These are phyloP conservation scores for Yamadazyma kanchanaburiensis DNA, from an alignment of 1,139 yeast genomes.

Conservation along the genomic window DNA sequence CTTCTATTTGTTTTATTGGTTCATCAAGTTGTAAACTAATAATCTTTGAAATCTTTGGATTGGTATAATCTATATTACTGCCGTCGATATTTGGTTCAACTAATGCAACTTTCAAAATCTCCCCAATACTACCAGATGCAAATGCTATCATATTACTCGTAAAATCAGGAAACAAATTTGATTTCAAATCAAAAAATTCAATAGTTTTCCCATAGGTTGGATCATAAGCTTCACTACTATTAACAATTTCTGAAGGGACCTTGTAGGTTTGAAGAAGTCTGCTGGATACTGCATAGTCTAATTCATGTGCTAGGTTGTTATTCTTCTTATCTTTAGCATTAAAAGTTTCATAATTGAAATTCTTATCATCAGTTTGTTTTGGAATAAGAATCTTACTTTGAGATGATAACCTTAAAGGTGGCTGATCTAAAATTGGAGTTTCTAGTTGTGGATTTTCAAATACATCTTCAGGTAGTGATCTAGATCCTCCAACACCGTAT, in stretches of 20 bases:
- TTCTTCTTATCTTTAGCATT: conserved; percentile 3
- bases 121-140: conserved; percentile 30
- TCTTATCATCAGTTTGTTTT: conserved; percentile 8
- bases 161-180: too few species aligned
- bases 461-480: too few species aligned
- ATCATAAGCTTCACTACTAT: conserved; percentile 26
- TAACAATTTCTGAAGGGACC: conserved; percentile 6
- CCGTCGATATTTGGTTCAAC: conserved; percentile 7
- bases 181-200: conserved; percentile 18
- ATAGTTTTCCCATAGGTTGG: conserved; percentile 31
- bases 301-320: conserved; percentile 1
- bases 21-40: conserved; percentile 19
- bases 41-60: conserved; percentile 19
- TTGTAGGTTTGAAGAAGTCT: conserved; percentile 5
- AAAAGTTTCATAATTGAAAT: conserved; percentile 2
- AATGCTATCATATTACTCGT: conserved; percentile 22
- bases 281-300: conserved; percentile 5
- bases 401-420: conserved; percentile 4
- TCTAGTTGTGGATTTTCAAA: neutral
- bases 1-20: conserved; percentile 39
- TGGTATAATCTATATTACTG: conserved; percentile 7
- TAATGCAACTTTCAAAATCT: conserved; percentile 12
- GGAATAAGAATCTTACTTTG: conserved; percentile 3
- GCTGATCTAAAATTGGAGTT: conserved; percentile 2
- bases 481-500: conserved; percentile 32